Conservation (phyloP, 495 filamentous ascomycete genomes). For the Neurospora terricola region DNA sequence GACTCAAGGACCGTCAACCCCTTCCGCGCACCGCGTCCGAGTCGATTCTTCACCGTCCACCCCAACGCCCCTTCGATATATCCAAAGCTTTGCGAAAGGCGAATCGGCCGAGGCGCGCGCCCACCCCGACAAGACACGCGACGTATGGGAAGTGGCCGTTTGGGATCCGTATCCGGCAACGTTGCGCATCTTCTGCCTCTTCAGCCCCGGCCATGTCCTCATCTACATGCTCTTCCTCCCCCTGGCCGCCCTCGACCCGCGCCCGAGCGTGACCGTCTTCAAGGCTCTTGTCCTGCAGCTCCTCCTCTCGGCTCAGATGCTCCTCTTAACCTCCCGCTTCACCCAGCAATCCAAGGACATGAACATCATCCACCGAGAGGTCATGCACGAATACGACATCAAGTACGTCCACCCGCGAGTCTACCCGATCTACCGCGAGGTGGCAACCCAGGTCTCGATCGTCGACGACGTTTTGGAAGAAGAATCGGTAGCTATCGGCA, state of each 20-base stretch:
- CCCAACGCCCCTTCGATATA: conserved; percentile 67
- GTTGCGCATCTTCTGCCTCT: conserved; percentile 74
- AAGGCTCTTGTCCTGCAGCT: conserved; percentile 62
- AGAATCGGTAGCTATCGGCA: conserved; percentile 58
- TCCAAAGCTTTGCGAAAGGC: conserved; percentile 53
- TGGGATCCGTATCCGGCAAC: conserved; percentile 89
- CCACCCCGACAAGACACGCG: conserved; percentile 71
- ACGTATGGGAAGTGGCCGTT: conserved; percentile 90
- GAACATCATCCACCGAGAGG: conserved; percentile 76
- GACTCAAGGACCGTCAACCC: conserved; percentile 54
- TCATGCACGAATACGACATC: conserved; percentile 88
- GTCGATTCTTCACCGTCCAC: conserved; percentile 79
- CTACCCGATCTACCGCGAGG: conserved; percentile 71
- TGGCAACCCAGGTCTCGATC: conserved; percentile 60
- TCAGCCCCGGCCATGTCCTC: conserved; percentile 85
- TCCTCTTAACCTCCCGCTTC: conserved; percentile 58
- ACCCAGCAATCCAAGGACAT: conserved; percentile 78
- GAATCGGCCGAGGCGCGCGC: conserved; percentile 62
- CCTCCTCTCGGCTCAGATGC: conserved; percentile 69
- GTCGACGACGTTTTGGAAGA: conserved; percentile 34
- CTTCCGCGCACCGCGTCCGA: conserved; percentile 79
- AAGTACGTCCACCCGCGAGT: conserved; percentile 92
- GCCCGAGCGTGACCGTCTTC: conserved; percentile 75
- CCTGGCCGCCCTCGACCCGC: conserved; percentile 58
- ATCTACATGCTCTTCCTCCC: conserved; percentile 85